Base-by-base conservation (phyloP, 2,329 filamentous ascomycete species). In the Lecanicillium sp. region DNA sequence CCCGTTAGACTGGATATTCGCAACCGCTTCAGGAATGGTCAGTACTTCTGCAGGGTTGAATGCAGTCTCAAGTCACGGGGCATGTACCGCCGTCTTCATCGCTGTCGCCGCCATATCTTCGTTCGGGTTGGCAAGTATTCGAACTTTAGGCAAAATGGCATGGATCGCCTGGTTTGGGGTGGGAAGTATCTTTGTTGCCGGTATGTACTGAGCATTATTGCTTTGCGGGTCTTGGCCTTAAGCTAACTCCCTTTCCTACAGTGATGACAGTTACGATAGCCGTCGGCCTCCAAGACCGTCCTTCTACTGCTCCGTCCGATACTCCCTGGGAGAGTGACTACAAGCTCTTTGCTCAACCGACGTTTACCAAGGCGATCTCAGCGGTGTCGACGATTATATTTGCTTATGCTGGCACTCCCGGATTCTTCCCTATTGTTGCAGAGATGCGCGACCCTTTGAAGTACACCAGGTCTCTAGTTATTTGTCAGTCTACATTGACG, bases 31-130 rank as follows among this genome's bases (percentile, higher is more conserved):
- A 8, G 64, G 58, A 4, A 59, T 71, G 44, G 49, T 68, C 4
- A 52, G 65, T n/a, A 49, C 58, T 3, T 66, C 62, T 0, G 66
- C 64, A 19, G 59, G 48, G 0, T 46, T 68, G 5, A 68, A 68
- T 43, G 54, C 64, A 3, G 45, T 67, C 4, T 66, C 63, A 0
- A 43, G 49, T 0, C 63, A 66, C 36, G 63, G 49, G 5, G 45
- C 56, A 9, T 66, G 62, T 44, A 66, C 64, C 4, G 61, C 62
- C 2, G 47, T 59, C n/a, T 66, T 66, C 29, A 57, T 64, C 9
- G 60, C 54, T 5, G 52, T 65, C 2, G 58, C 59, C 12, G 51
- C 50, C 28, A 36, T 55, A 14, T 39, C 53, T 2, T 44, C 42
- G 3, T 57, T 62, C 39, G 47, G 42, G 3, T 49, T 65, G 8